phyloP scores from a whole-genome alignment of 2,329 filamentous ascomycete species.

The Zopfia rhizophila region DNA sequence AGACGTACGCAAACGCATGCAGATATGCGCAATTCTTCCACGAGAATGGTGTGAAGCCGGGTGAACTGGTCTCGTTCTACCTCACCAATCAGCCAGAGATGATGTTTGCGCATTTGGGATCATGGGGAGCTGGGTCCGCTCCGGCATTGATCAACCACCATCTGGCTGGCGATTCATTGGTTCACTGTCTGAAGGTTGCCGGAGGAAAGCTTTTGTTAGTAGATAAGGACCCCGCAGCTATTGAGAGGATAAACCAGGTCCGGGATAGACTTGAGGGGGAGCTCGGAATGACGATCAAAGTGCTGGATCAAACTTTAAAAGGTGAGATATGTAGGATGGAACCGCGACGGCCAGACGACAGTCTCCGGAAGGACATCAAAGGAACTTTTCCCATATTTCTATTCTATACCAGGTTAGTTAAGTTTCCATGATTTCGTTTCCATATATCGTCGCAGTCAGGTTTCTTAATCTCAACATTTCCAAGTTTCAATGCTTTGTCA shows the following conservation, averaged over 20 bases:
- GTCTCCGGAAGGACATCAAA: conserved; percentile 63
- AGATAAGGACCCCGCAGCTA: conserved; percentile 61
- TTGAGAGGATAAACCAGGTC: conserved; percentile 66
- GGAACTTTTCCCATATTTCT: conserved; percentile 68
- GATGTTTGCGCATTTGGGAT: conserved; percentile 71
- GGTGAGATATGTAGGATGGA: conserved; percentile 60
- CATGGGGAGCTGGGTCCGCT: conserved; percentile 73
- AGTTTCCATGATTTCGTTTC: neutral
- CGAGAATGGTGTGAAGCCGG: conserved; percentile 64
- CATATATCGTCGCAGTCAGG: conserved; percentile 2
- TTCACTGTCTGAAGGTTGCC: conserved; percentile 73
- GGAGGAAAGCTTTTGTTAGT: conserved; percentile 60
- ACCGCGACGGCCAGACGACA: conserved; percentile 64
- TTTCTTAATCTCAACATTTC: neutral
- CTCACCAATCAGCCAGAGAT: conserved; percentile 76
- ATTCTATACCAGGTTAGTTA: conserved; percentile 72
- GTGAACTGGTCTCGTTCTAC: conserved; percentile 72
- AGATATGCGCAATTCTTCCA: conserved; percentile 50
- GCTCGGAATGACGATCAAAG: conserved; percentile 67
- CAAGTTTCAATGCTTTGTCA: neutral
- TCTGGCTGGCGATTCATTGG: conserved; percentile 69
- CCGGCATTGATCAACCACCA: conserved; percentile 79
- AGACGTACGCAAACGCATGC: conserved; percentile 53
- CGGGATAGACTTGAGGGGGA: conserved; percentile 61
- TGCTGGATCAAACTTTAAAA: conserved; percentile 62